A percentile compares a stretch with the other conserved stretches of the same genome.
These are phyloP conservation scores for Microdochium nivale DNA, from an alignment of 2,329 filamentous ascomycete genomes.

Conservation along the genomic window DNA sequence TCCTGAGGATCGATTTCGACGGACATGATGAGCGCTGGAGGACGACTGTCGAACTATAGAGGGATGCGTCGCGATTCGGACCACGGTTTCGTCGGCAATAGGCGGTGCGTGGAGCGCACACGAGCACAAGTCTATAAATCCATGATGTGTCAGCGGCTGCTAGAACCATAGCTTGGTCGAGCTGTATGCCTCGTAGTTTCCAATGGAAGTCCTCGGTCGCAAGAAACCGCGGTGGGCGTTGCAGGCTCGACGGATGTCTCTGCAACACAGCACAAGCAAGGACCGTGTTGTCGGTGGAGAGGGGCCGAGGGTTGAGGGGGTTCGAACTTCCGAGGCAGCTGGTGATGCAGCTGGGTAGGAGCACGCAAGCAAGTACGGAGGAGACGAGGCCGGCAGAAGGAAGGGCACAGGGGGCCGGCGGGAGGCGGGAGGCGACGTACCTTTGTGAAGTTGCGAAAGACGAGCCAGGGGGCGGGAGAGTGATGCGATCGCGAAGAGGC, in stretches of 20 bases:
- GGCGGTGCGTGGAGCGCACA: not conserved
- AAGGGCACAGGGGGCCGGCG: not conserved
- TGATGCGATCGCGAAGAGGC: not conserved
- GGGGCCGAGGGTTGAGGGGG: too few species aligned
- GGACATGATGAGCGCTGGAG: slow-evolving; percentile 58
- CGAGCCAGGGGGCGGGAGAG: not conserved
- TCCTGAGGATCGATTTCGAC: slow-evolving; percentile 88
- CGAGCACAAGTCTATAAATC: not conserved
- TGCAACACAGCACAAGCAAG: too few species aligned
- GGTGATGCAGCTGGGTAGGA: not conserved
- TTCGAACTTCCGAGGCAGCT: too few species aligned
- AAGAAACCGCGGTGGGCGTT: too few species aligned
- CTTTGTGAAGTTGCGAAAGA: not conserved
- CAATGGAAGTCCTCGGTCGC: too few species aligned
- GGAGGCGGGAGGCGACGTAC: not conserved
- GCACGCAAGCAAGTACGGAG: not conserved
- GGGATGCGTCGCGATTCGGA: not conserved
- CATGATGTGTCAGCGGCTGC: not conserved
- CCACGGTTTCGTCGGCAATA: not conserved
- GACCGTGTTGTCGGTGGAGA: too few species aligned
- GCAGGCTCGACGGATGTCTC: too few species aligned
- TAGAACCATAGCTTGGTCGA: not conserved
- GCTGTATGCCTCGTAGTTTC: not conserved
- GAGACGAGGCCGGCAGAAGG: not conserved
- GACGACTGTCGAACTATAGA: not conserved